A percentile compares a stretch with the other conserved stretches of the same genome.
phyloP scores from a whole-genome alignment of 2,329 filamentous ascomycete genomes.

The Xylariomycetidae sp. region DNA sequence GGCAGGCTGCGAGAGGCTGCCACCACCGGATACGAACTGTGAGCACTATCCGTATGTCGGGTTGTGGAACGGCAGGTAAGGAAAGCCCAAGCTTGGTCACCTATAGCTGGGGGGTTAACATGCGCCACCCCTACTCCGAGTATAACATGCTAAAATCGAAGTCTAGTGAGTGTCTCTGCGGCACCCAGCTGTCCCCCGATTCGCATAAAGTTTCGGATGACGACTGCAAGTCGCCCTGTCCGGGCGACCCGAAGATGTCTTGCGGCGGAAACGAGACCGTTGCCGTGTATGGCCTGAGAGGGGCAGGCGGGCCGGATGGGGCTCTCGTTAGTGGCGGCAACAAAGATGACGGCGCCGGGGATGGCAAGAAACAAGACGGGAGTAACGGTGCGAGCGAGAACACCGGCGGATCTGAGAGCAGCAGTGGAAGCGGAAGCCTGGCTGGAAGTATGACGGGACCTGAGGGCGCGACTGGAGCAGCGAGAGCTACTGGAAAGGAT shows the following conservation, averaged over 20 bases:
- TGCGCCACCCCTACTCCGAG: too few relatives aligned
- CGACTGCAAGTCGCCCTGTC: constrained; percentile 19
- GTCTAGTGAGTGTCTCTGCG: constrained; percentile 21
- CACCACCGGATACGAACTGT: constrained; percentile 2
- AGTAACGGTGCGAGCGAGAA: too few relatives aligned
- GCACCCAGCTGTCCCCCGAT: constrained; percentile 10
- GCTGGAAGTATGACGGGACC: too few relatives aligned
- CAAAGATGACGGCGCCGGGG: too few relatives aligned
- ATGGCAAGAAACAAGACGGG: too few relatives aligned
- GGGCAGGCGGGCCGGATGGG: not conserved
- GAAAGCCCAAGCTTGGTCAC: too few relatives aligned
- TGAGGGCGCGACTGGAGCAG: too few relatives aligned
- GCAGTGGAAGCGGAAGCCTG: too few relatives aligned
- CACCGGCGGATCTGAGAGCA: too few relatives aligned
- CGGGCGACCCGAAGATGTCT: constrained; percentile 14
- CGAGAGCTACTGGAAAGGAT: too few relatives aligned
- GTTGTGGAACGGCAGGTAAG: constrained; percentile 21
- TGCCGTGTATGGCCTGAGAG: constrained; percentile 16
- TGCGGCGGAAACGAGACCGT: constrained; percentile 19
- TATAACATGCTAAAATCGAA: too few relatives aligned
- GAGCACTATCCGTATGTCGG: constrained; percentile 16
- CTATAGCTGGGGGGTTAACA: too few relatives aligned
- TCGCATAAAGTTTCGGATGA: constrained; percentile 13
- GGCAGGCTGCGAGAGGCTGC: constrained; percentile 13
- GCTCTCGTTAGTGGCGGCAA: not conserved